Evolutionary conservation across 768 basidiomycete genomes (phyloP), one percentile per base, ranked within the genome.

Genomic region (Tylopilus plumbeoviolaceoides): DNA sequence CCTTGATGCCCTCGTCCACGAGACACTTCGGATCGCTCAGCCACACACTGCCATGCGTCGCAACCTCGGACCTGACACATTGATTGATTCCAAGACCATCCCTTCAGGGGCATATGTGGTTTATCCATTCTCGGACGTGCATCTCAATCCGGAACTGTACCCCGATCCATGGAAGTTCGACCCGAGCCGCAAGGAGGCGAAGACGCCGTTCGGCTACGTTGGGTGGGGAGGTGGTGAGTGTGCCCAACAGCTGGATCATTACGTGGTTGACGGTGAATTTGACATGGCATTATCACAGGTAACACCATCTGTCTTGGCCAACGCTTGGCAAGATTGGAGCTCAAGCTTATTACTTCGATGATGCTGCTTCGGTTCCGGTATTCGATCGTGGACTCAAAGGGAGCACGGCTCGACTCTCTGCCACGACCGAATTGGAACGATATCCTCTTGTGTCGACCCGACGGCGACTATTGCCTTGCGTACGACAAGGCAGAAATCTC

Each of bases 341-440:
- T 89, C 52, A 91, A 89, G 64, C 75, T 90, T 47, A 67, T 89
- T 41, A 73, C 81, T 12, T 81, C 87, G 48, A 78, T 86, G 73
- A 78, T 89, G 63, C 68, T 88, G 21, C 70, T 88, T 44, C 81
- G 81, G 27, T 86, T 83, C 63, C 78, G 79, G 55, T 79, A 83
- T 64, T 70, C 68, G 40, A 69, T 83, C 52, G 79, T 87, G 14
- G 82, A 88, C 62, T 68, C 68, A 33, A 63, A 58, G 25, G 87
- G 84, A 33, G 70, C 72, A 57, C 69, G 69, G 7, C 71, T 73
- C 7, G 65, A 68, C 48, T 66, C 71, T 21, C 69, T 75, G 10
- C 85, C 86, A 31, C 74, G 66, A 35, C 88, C 88, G 10, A 84
- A 90, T 62, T 89, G 88, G 88, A 89, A 90, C 68, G 87, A 89